A percentile compares a stretch with the other conserved stretches of the same genome.
phyloP scores from a whole-genome alignment of 305 asterid genomes.

The Ruellia speciosa region DNA sequence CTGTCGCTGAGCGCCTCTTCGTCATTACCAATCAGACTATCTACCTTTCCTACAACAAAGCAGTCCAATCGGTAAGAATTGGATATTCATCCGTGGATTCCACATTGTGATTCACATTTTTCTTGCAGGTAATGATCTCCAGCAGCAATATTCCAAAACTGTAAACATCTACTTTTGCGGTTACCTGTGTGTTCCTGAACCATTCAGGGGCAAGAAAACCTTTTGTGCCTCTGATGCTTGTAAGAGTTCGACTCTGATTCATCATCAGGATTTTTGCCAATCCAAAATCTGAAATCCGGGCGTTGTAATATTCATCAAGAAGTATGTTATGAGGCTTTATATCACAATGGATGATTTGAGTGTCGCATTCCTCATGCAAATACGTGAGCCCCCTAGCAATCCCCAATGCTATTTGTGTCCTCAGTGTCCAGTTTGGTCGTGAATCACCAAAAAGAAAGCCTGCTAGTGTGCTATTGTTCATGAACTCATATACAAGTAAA shows the following conservation, averaged over 20 bases:
- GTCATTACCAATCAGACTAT: slow-evolving; percentile 28
- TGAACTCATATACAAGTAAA: too few species aligned
- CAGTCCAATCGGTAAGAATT: slow-evolving; percentile 38
- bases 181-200: slow-evolving; percentile 30
- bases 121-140: slow-evolving; percentile 32
- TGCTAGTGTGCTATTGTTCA: too few species aligned
- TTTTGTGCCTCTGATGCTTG: slow-evolving; percentile 33
- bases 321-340: too few species aligned
- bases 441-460: too few species aligned
- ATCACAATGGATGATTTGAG: too few species aligned
- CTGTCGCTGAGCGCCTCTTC: slow-evolving; percentile 26
- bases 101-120: background rate
- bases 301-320: slow-evolving; percentile 34
- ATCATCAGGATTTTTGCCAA: slow-evolving; percentile 38
- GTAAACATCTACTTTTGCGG: slow-evolving; percentile 32
- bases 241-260: slow-evolving; percentile 28
- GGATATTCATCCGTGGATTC: background rate
- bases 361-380: too few species aligned
- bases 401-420: too few species aligned
- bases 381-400: too few species aligned
- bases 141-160: slow-evolving; percentile 38
- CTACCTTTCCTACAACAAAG: slow-evolving; percentile 24
- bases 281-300: slow-evolving; percentile 54
- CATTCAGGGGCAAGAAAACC: slow-evolving; percentile 46
- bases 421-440: too few species aligned